Base-by-base conservation (phyloP, 495 filamentous ascomycete species). In the Barbatosphaeria neglecta region DNA sequence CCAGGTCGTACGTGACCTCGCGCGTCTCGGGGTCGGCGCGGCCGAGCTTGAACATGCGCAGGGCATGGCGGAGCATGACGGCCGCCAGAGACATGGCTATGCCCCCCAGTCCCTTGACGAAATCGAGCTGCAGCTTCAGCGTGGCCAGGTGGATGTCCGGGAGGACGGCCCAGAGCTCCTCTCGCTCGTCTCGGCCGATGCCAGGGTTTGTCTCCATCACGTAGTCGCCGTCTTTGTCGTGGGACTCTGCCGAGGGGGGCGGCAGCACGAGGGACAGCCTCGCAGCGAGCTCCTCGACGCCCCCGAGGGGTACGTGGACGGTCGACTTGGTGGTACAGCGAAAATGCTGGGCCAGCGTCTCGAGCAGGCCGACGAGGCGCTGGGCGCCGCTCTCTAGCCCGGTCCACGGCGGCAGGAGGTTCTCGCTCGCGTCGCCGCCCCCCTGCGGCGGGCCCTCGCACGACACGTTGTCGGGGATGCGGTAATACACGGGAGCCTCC, bases 121-220 rank as follows among this genome's bases (percentile, higher is more conserved):
- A 47, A 23, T 64, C 58, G 8, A 65, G 50, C 43, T 83, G 65
- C 5, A 93, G 52, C 19, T 70, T 66, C 46, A 92, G 64, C 28
- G 77, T 75, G 11, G 83, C 76, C 31, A 76, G 60, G 51, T 95
- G 86, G 50, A 95, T 77, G 19, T 75, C 70, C 22, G 88, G 87
- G 6, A 95, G 64, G 25, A 78, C 72, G 20, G 69, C 62, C 72
- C 80, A 87, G 10, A 95, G 67, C 37, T 74, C 72, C 50, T 90
- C 85, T 49, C 82, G 77, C 61, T 95, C 89, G 39, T 87, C 85
- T 41, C 81, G 76, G 28, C 78, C 67, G 50, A 93, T 78, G 54
- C 84, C 78, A 18, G 75, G 67, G 46, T 86, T 87, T 44, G 77
- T 63, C 33, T 73, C 68, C 11, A 73, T 51, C 45, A 45, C 56